Base-by-base conservation (phyloP, 176 grass and related monocot genomes). In the Juncus inflexus region DNA sequence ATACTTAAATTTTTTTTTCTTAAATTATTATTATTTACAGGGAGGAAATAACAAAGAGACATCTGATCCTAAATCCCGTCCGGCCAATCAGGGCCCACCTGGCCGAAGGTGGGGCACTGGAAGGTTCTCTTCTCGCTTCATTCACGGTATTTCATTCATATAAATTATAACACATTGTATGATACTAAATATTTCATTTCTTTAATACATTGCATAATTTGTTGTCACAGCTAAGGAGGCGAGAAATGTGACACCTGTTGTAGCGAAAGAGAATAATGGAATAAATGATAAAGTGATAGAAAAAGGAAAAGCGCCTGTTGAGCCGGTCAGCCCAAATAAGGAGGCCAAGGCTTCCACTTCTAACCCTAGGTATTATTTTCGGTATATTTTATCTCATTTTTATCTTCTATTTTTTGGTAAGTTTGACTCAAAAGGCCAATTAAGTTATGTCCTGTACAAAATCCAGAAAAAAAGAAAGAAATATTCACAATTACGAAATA, bases 121-220 rank as follows among this genome's bases (percentile, higher is more conserved):
- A 74, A 89, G 77, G 62, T 87, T 76, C 80, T 85, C 72, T 70
- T 79, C 82, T 62, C 79, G 73, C 11, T 69, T 77, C n/a, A 19
- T 80, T 13, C 75, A 66, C 74, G 85, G 90, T 95, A 80, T 74
- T 19, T 59, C 10, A 47, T 47, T 47, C 9, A 47, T 9, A 28
- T 47, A 47, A 47, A 47, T 47, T 47, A 47, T 6, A 47, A 47
- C 43, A 47, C 19, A 28, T 28, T 28, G 19, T 28, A 6, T 47
- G 43, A 47, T 47, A 47, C 4, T 47, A 6, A 6, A 47, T 47
- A 47, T 47, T 47, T 6, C 4, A 47, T 47, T 47, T 47, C 4
- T 47, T 47, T 47, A 47, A 6, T 70, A 40, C 79, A 4, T 65
- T 59, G 74, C 47, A 53, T 47, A 47, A 6, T 70, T 50, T 79